These are phyloP conservation scores for Backusella liffmaniae DNA, from an alignment of 192 early-diverging fungal species.

Conservation along the genomic window DNA sequence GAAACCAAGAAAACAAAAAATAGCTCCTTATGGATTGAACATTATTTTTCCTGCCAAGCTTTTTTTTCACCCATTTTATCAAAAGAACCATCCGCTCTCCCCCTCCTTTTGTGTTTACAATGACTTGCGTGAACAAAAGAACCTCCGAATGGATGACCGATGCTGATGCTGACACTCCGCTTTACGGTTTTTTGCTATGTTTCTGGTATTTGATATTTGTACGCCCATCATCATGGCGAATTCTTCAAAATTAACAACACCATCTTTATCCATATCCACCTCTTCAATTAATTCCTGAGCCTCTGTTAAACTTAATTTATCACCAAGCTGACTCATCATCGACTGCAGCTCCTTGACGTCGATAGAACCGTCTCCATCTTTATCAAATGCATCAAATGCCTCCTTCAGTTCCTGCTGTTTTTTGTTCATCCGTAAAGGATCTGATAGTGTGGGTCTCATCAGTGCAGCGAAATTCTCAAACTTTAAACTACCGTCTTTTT, in stretches of 20 bases:
- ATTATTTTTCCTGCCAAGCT: not conserved
- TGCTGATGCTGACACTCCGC: slow-evolving; percentile 10
- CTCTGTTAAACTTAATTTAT: slow-evolving; percentile 25
- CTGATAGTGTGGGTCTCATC: slow-evolving; percentile 45
- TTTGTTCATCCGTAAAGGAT: not conserved
- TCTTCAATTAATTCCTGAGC: slow-evolving; percentile 29
- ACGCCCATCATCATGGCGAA: slow-evolving; percentile 39
- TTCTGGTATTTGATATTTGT: not conserved
- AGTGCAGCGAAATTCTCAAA: slow-evolving; percentile 60
- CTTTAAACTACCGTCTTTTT: slow-evolving; percentile 54
- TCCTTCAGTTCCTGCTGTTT: slow-evolving; percentile 28
- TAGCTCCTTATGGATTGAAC: not conserved
- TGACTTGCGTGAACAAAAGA: slow-evolving; percentile 13
- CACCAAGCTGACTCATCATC: slow-evolving; percentile 35
- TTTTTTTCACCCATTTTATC: no score
- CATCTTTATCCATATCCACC: slow-evolving; percentile 30
- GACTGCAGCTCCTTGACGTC: slow-evolving; percentile 20
- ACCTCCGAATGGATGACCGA: slow-evolving; percentile 13
- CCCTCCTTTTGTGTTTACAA: no score
- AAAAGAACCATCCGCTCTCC: no score
- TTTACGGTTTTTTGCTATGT: not conserved
- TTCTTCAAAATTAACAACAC: slow-evolving; percentile 37
- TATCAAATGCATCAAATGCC: slow-evolving; percentile 37
- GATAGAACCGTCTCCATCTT: slow-evolving; percentile 34
- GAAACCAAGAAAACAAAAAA: not conserved